Conservation (phyloP, 2,329 filamentous ascomycete species). For the Phialophora macrospora region DNA sequence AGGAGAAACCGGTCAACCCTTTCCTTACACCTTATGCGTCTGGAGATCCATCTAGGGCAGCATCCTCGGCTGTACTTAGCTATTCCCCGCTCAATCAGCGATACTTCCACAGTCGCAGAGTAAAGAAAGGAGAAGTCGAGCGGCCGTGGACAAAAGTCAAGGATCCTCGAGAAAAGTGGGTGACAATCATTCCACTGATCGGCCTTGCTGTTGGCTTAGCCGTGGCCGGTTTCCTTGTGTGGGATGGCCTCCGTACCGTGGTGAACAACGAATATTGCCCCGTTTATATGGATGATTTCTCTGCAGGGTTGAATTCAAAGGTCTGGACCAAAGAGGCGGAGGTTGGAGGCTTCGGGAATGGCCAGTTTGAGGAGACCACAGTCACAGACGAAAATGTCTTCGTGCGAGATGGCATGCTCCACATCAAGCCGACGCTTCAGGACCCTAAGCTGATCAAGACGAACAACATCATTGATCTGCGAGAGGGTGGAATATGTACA, state of each 20-base stretch:
- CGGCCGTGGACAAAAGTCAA: constrained; percentile 72
- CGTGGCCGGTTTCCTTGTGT: constrained; percentile 73
- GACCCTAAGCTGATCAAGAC: constrained; percentile 68
- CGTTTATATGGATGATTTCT: constrained; percentile 70
- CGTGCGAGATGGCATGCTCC: constrained; percentile 69
- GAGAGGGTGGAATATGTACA: constrained; percentile 69
- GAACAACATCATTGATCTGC: constrained; percentile 71
- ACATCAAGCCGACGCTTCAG: constrained; percentile 79
- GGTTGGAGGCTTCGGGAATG: constrained; percentile 60
- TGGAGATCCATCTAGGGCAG: constrained; percentile 28
- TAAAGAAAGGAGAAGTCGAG: constrained; percentile 73
- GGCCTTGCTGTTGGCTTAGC: constrained; percentile 72
- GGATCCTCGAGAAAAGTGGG: constrained; percentile 83
- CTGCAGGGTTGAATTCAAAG: constrained; percentile 58
- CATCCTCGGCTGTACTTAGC: constrained; percentile 31
- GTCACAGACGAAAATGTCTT: constrained; percentile 74
- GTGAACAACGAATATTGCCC: constrained; percentile 75
- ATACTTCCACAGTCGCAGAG: constrained; percentile 71
- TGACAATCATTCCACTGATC: constrained; percentile 76
- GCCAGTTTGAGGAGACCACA: constrained; percentile 81
- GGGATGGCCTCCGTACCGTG: constrained; percentile 73
- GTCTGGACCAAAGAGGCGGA: constrained; percentile 76
- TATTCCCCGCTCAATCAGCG: constrained; percentile 23
- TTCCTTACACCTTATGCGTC: constrained; percentile 37
- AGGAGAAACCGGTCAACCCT: constrained; percentile 28